Evolutionary conservation across 352 stramenopile genomes (phyloP), one percentile per base, ranked within the genome.

Genomic region (Globisporangium cylindrosporum): DNA sequence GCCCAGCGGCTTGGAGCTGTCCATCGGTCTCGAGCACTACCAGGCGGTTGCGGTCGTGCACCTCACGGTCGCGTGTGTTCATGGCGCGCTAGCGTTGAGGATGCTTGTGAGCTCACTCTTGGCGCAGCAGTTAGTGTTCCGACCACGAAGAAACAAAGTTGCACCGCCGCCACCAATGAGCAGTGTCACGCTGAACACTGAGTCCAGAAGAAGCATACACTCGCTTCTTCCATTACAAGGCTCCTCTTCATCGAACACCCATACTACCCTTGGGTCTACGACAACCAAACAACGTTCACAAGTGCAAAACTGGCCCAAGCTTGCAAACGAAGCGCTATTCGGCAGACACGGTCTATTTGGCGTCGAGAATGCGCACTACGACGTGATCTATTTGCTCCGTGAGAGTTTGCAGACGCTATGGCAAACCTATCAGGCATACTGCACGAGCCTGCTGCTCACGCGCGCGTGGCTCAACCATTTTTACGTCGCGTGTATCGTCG

Each of bases 341-440:
- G 63, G 63, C 4, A 24, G 65, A 12, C 43, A 62, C 9, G 59
- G 67, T 1, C 34, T 74, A 24, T 66, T 77, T n/a, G 64, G 71
- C 6, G 63, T 77, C 27, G 59, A 71, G n/a, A 72, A 63, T 24
- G 20, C 49, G 9, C 58, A 74, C 46, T 77, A 74, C 46, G 71
- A 77, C 20, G 24, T 36, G 9, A 34, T 74, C 9, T 69, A 72
- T 9, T 29, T 79, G 2, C 18, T 61, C 1, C 70, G 70, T 9
- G 73, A 79, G 48, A 10, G 71, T 5, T 36, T 73, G 2, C 70
- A 77, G 41, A 76, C 68, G 2, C 61, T 41, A 10, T 62, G 75
- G 25, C 73, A 79, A 32, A 68, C 73, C 18, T 66, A 73, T 20
- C 70, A 79, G 49, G 73, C 73, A 22, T 73, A 76, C 48, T 32